Percentiles rank a stretch among this genome's conserved stretches.
Conservation (phyloP, 1,284 basidiomycete genomes). For the Trichosporon asahii region DNA sequence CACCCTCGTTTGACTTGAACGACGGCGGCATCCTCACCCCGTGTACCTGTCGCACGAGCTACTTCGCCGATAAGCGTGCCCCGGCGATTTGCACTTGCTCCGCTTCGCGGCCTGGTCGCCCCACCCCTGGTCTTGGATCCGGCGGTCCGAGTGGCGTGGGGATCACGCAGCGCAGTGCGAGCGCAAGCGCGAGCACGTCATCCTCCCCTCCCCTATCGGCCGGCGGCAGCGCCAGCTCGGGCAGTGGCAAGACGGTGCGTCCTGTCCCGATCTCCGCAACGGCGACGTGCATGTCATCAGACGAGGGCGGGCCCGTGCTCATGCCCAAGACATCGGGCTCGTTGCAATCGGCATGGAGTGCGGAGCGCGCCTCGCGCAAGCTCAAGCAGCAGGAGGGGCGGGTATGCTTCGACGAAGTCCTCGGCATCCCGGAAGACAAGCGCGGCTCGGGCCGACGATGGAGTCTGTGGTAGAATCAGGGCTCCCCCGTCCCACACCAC, state of each 20-base stretch:
- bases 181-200: background rate
- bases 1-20: slow-evolving; percentile 2
- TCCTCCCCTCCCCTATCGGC: background rate
- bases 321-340: background rate
- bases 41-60: background rate
- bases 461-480: slow-evolving; percentile 16
- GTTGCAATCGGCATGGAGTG: background rate
- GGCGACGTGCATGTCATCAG: background rate
- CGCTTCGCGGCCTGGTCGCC: background rate
- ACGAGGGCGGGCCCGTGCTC: background rate
- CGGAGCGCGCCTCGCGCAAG: slow-evolving; percentile 13
- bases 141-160: background rate
- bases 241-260: background rate
- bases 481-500: background rate
- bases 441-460: slow-evolving; percentile 7
- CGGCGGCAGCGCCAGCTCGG: background rate
- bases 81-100: background rate
- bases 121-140: background rate
- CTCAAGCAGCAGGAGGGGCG: slow-evolving; percentile 11
- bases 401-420: slow-evolving; percentile 18
- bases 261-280: background rate
- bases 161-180: background rate
- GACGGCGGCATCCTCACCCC: background rate
- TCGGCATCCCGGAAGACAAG: slow-evolving; percentile 2
- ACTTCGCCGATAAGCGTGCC: background rate